Conservation (phyloP, 1,139 yeast species). For the Suhomyces kunorum region DNA sequence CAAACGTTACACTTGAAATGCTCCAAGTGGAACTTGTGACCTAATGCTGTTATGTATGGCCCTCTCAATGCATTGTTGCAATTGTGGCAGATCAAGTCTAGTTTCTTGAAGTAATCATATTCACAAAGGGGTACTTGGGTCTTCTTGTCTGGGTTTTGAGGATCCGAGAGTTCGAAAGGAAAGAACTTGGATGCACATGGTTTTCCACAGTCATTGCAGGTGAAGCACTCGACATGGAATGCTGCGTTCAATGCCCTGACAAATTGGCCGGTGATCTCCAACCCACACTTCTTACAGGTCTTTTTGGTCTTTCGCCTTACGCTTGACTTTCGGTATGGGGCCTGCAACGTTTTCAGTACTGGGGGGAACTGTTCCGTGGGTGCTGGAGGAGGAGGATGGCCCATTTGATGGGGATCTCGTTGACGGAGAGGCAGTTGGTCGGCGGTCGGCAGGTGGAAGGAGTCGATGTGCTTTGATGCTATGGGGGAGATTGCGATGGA, state of each 20-base stretch:
- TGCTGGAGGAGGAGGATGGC: slow-evolving; percentile 6
- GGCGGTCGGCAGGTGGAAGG: background rate
- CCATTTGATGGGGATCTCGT: slow-evolving; percentile 1
- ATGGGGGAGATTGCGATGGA: slow-evolving; percentile 23
- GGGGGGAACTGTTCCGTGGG: slow-evolving; percentile 14
- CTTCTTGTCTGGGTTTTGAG: slow-evolving; percentile 29
- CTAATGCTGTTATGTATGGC: slow-evolving; percentile 90
- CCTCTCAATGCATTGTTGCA: slow-evolving; percentile 89
- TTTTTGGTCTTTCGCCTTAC: slow-evolving; percentile 34
- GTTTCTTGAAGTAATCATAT: slow-evolving; percentile 83
- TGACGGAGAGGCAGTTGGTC: slow-evolving; percentile 4
- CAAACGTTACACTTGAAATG: slow-evolving; percentile 94
- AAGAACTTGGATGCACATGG: slow-evolving; percentile 75
- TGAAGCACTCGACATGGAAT: slow-evolving; percentile 85
- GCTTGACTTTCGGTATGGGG: slow-evolving; percentile 10
- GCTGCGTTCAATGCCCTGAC: slow-evolving; percentile 81
- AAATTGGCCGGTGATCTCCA: slow-evolving; percentile 74
- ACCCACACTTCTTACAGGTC: slow-evolving; percentile 62
- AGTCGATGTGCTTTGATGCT: slow-evolving; percentile 9
- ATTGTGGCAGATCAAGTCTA: slow-evolving; percentile 77
- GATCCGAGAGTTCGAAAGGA: slow-evolving; percentile 49
- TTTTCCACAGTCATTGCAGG: slow-evolving; percentile 77
- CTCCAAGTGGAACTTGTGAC: slow-evolving; percentile 89
- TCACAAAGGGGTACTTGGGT: slow-evolving; percentile 82
- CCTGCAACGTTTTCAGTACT: slow-evolving; percentile 9